Evolutionary conservation across 2,329 filamentous ascomycete genomes (phyloP).

Genomic region (Hortaea werneckii): DNA sequence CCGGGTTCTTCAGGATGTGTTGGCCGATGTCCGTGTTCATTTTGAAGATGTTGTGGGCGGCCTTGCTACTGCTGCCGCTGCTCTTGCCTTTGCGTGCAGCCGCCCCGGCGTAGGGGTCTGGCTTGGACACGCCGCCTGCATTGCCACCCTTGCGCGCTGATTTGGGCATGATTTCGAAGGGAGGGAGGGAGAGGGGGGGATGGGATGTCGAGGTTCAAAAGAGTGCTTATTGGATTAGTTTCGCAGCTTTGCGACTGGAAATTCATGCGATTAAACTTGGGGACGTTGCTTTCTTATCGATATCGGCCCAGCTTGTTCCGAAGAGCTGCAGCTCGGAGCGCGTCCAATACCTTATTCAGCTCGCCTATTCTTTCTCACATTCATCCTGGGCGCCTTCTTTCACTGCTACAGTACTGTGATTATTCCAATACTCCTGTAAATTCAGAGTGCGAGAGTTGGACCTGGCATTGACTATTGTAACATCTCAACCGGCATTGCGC

Average conservation of each 20-base stretch:
- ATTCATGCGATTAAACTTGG: not conserved
- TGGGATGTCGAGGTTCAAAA: too few relatives aligned
- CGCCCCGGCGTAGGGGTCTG: constrained; percentile 36
- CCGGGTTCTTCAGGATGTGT: constrained; percentile 88
- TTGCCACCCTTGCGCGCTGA: constrained; percentile 26
- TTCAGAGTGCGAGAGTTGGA: too few relatives aligned
- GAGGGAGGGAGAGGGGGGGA: too few relatives aligned
- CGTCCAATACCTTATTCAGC: too few relatives aligned
- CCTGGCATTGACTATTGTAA: too few relatives aligned
- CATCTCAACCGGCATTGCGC: too few relatives aligned
- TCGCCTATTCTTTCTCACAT: too few relatives aligned
- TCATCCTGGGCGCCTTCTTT: too few relatives aligned
- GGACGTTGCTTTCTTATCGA: not conserved
- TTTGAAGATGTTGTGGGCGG: constrained; percentile 82
- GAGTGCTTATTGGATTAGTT: not conserved
- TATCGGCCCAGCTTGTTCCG: not conserved
- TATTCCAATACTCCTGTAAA: too few relatives aligned
- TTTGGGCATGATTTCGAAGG: constrained; percentile 32
- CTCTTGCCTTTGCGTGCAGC: constrained; percentile 32
- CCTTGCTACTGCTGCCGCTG: constrained; percentile 24
- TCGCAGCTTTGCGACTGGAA: not conserved
- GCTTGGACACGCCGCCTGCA: constrained; percentile 26
- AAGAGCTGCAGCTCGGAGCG: too few relatives aligned
- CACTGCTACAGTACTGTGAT: too few relatives aligned
- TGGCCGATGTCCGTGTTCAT: constrained; percentile 88